Evolutionary conservation across 2,329 filamentous ascomycete species (phyloP).

Genomic region (Mycocentrospora acerina): DNA sequence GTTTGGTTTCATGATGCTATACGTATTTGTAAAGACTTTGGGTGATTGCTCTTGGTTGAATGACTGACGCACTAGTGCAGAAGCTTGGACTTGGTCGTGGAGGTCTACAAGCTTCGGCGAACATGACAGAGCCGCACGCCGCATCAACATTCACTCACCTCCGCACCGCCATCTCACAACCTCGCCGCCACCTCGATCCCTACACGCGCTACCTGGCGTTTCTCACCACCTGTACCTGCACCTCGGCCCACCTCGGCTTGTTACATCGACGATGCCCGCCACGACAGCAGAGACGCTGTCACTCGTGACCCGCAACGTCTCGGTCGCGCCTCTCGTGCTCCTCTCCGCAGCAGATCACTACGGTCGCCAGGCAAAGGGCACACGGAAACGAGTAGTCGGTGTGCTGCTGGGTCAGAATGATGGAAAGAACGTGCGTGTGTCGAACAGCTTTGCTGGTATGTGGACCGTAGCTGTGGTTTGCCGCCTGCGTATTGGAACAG

Average conservation of each 20-base stretch:
- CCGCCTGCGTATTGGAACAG: slow-evolving; percentile 10
- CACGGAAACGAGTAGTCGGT: slow-evolving; percentile 85
- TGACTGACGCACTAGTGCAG: slow-evolving; percentile 24
- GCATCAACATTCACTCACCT: slow-evolving; percentile 36
- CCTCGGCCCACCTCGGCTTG: slow-evolving; percentile 6
- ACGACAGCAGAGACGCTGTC: slow-evolving; percentile 96
- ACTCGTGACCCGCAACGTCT: slow-evolving; percentile 91
- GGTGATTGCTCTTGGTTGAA: background rate
- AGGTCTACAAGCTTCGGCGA: slow-evolving; percentile 33
- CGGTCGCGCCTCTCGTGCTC: slow-evolving; percentile 94
- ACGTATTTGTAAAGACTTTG: no score
- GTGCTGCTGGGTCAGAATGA: slow-evolving; percentile 94
- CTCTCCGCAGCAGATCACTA: slow-evolving; percentile 98
- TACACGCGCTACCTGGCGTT: background rate
- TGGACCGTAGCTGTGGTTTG: slow-evolving; percentile 15
- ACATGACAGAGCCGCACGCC: slow-evolving; percentile 40
- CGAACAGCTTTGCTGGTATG: slow-evolving; percentile 97
- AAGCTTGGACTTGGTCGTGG: slow-evolving; percentile 17
- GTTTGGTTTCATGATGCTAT: no score
- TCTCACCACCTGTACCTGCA: slow-evolving; percentile 4
- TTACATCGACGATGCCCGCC: slow-evolving; percentile 70
- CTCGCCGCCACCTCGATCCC: slow-evolving; percentile 8
- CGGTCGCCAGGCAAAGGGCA: slow-evolving; percentile 88
- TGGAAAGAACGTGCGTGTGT: slow-evolving; percentile 92
- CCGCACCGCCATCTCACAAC: slow-evolving; percentile 8